Conservation (phyloP, 768 basidiomycete genomes). For the Tubosaeta brunneosetosa region DNA sequence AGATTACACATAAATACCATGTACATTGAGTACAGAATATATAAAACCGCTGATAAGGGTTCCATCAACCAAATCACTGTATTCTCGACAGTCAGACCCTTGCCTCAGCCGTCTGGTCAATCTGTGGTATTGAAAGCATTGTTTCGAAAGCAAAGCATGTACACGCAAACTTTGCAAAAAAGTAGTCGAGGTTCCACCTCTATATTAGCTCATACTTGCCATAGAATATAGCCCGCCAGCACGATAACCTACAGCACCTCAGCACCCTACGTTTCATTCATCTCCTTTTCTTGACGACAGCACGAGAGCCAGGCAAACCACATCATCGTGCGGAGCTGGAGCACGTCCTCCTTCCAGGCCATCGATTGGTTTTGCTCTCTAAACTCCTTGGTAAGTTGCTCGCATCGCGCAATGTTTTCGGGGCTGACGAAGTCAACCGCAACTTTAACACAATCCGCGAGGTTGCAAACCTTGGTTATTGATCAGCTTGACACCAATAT, state of each 20-base stretch:
- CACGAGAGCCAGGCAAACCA: conserved; percentile 90
- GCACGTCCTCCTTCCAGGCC: conserved; percentile 92
- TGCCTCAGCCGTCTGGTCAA: too few relatives aligned
- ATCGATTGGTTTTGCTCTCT: conserved; percentile 81
- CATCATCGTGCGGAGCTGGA: conserved; percentile 89
- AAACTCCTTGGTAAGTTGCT: conserved; percentile 82
- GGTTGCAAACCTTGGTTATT: conserved; percentile 69
- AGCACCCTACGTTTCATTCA: conserved; percentile 27
- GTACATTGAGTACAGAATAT: too few relatives aligned
- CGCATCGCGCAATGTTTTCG: conserved; percentile 85
- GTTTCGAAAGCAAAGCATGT: conserved; percentile 21
- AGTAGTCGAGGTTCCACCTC: conserved; percentile 22
- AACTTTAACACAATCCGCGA: conserved; percentile 94
- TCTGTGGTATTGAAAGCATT: conserved; percentile 7
- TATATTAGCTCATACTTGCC: conserved; percentile 21
- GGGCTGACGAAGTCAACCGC: conserved; percentile 94
- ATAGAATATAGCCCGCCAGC: conserved; percentile 29
- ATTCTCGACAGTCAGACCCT: too few relatives aligned
- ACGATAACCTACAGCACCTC: conserved; percentile 17
- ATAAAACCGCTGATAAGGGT: too few relatives aligned
- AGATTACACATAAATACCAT: too few relatives aligned
- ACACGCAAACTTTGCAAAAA: conserved; percentile 15
- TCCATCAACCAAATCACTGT: too few relatives aligned
- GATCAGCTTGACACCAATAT: background rate
- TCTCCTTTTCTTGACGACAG: conserved; percentile 42